phyloP scores from a whole-genome alignment of 2,329 filamentous ascomycete species.

The Pseudogymnoascus sp. region DNA sequence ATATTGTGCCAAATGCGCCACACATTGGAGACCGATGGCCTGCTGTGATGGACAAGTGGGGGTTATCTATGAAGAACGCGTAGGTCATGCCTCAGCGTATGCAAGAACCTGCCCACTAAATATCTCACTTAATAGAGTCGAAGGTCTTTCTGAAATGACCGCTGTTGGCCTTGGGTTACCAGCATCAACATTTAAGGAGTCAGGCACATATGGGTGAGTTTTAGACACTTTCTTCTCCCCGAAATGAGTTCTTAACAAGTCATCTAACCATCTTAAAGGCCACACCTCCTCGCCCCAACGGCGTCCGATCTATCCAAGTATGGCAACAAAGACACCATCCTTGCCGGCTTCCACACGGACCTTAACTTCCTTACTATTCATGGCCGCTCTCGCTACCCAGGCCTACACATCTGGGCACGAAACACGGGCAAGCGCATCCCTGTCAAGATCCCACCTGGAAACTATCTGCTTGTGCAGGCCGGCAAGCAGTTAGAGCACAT shows the following conservation, averaged over 20 bases:
- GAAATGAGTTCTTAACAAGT: not conserved
- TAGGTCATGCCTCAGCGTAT: constrained; percentile 43
- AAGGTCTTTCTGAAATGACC: constrained; percentile 45
- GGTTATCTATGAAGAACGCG: constrained; percentile 46
- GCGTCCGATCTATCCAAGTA: constrained; percentile 49
- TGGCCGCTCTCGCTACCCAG: constrained; percentile 53
- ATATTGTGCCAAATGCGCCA: constrained; percentile 43
- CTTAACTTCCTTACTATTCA: constrained; percentile 59
- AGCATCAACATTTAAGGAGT: constrained; percentile 43
- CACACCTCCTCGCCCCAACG: constrained; percentile 51
- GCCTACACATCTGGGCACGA: constrained; percentile 54
- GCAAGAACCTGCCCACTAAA: constrained; percentile 53
- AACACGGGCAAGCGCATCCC: constrained; percentile 52
- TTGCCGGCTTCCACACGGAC: constrained; percentile 56
- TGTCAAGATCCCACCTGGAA: constrained; percentile 49
- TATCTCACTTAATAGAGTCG: not conserved
- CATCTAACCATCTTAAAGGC: constrained; percentile 19
- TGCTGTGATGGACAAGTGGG: constrained; percentile 27
- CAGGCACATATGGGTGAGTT: constrained; percentile 37
- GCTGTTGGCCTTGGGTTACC: constrained; percentile 48
- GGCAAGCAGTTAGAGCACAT: constrained; percentile 56
- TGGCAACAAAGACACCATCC: constrained; percentile 46
- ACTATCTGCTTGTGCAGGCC: constrained; percentile 52
- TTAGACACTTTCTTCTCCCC: not conserved
- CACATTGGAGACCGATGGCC: constrained; percentile 34